Evolutionary conservation across 2,329 filamentous ascomycete species (phyloP), one percentile per base, ranked within the genome.

Genomic region (Pestalotiopsis sp.): DNA sequence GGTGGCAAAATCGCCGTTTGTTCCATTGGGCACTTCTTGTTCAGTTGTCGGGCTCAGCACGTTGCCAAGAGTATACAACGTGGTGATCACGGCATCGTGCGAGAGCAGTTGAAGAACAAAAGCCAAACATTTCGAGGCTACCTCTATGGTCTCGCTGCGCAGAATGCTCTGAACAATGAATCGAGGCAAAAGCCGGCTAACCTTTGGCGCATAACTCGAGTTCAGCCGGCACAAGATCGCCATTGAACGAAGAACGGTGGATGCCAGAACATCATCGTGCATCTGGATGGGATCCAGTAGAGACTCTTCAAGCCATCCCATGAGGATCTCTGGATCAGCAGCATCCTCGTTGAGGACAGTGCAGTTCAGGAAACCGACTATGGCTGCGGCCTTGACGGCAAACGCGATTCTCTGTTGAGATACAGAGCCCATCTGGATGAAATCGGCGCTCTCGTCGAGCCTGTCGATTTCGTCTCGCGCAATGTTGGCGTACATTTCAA

Each of bases 21-120:
- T 73, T 4, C 86, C 86, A 72, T 91, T 89, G 39, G 84, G 83
- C 66, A 86, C 82, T 59, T 81, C 83, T 57, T 84, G 82, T 68
- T 88, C 88, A 14, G 86, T 85, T 61, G 88, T 90, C 4, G 94
- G 91, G 74, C 94, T 98, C 14, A 99, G 85, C 3, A 97, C 92
- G 77, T 99, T 99, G 23, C 96, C 96, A n/a, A 99, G 86, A 0
- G 94, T 96, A 81, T 99, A 99, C 11, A 99, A 84, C 1, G 95
- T 98, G 4, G 95, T 97, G 73, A 99, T 98, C 45, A 97, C 88
- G 45, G 94, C 92, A 82, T 99, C 96, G 74, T 97, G 93, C 1
- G 96, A 97, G 13, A 98, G 86, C 75, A 92, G 86, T 73, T 91
- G 91, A 67, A 99, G 84, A 20, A 97, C 90, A 72, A 91, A 92